Percentiles rank a stretch among this genome's conserved stretches.
Conservation (phyloP, 305 asterid genomes). For the Plantago coronopus region DNA sequence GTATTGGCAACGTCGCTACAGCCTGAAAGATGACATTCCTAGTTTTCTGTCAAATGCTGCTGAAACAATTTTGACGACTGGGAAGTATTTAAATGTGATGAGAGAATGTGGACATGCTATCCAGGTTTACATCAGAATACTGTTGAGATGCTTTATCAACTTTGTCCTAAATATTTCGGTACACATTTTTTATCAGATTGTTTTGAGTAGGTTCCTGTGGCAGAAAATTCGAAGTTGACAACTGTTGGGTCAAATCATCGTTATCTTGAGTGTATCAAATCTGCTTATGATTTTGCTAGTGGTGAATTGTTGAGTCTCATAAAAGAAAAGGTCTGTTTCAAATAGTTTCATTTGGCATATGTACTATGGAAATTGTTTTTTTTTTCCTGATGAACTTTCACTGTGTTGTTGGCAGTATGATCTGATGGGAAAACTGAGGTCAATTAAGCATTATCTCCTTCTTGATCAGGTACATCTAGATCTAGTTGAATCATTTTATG, state of each 20-base stretch:
- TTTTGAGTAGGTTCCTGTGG: slow-evolving; percentile 69
- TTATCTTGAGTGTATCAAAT: slow-evolving; percentile 86
- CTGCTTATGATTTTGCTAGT: slow-evolving; percentile 96
- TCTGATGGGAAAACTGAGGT: slow-evolving; percentile 88
- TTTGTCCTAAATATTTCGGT: slow-evolving; percentile 25
- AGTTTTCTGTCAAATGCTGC: slow-evolving; percentile 93
- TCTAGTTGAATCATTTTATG: slow-evolving; percentile 13
- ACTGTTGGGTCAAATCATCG: slow-evolving; percentile 89
- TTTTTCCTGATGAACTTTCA: slow-evolving; percentile 22
- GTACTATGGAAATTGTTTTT: slow-evolving; percentile 21
- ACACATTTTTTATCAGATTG: slow-evolving; percentile 35
- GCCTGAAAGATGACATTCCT: slow-evolving; percentile 95
- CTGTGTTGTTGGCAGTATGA: slow-evolving; percentile 69
- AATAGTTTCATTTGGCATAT: slow-evolving; percentile 4
- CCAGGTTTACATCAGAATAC: slow-evolving; percentile 52
- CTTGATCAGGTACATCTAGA: slow-evolving; percentile 86
- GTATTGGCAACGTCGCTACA: slow-evolving; percentile 97
- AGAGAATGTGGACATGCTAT: slow-evolving; percentile 92
- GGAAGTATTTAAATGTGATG: slow-evolving; percentile 96
- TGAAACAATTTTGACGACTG: slow-evolving; percentile 88
- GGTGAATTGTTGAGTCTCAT: slow-evolving; percentile 90
- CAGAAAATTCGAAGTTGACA: slow-evolving; percentile 76
- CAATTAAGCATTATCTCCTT: slow-evolving; percentile 98
- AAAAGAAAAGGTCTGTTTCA: slow-evolving; percentile 73
- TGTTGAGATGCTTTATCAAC: slow-evolving; percentile 20